Evolutionary conservation across 2,329 filamentous ascomycete genomes (phyloP), one percentile per base, ranked within the genome.

Genomic region (Apiospora kogelbergensis): DNA sequence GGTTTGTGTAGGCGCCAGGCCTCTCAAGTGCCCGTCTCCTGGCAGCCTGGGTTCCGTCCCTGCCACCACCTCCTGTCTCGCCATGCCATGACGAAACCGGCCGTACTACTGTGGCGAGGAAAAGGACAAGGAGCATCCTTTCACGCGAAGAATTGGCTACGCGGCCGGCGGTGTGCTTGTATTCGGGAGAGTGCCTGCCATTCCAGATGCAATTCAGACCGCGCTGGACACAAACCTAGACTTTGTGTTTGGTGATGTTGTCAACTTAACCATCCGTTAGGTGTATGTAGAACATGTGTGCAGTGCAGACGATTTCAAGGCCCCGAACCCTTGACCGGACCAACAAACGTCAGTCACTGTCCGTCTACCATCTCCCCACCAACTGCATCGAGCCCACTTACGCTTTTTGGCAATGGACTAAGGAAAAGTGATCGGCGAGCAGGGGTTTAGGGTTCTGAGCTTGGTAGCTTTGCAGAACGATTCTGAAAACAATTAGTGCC

Each of bases 351-450:
- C 48, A 53, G 24, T 26, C 45, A 26, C 22, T 20, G 46, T 53
- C 24, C 13, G 48, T 11, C 26, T 33, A n/a, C 41, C 20, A n/a
- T 37, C 30, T 60, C 53, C 20, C 53, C 30, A 60, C 30, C 53
- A 60, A 37, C 53, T 37, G 53, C 30, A 57, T 71, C 71, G 40
- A 42, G 40, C 53, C 74, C 74, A 73, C 74, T 68, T 76, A 69
- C 74, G 63, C 66, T 72, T 74, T 75, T 70, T 69, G 71, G 70
- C 41, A 71, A 69, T 68, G 66, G 48, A 44, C 53, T 60, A 60
- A 60, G 42, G 68, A 70, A 48, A 72, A 69, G 15, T 22, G 71
- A 76, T 76, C 73, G 72, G 71, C 37, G 17, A 37, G 30, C 53
- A 60, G 53, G 53, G 53, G 53, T 60, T 9, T 60, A 37, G 30